phyloP scores from a whole-genome alignment of 2,329 filamentous ascomycete species.

The Lojkania enalia region DNA sequence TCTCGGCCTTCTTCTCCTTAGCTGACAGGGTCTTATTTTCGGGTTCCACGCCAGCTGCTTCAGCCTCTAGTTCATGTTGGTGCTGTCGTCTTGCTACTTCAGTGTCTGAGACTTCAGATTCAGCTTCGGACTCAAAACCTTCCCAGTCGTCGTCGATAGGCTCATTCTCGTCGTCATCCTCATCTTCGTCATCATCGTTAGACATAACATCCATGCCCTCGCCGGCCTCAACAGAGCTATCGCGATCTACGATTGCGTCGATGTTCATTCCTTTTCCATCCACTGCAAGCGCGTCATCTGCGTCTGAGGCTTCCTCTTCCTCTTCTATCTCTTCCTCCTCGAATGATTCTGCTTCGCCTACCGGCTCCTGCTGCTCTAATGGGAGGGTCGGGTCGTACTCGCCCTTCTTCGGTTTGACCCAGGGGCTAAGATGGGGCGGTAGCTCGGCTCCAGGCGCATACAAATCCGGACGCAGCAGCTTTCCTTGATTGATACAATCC shows the following conservation, averaged over 20 bases:
- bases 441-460: constrained; percentile 89
- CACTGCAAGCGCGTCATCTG: constrained; percentile 49
- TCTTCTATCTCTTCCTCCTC: constrained; percentile 56
- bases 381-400: constrained; percentile 89
- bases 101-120: constrained; percentile 56
- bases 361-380: constrained; percentile 84
- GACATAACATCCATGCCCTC: constrained; percentile 55
- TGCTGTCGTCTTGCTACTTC: constrained; percentile 68
- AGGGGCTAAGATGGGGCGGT: constrained; percentile 93
- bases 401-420: constrained; percentile 83
- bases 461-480: constrained; percentile 80
- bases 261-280: constrained; percentile 28
- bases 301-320: constrained; percentile 47
- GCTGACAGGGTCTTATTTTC: constrained; percentile 40
- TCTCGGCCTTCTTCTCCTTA: constrained; percentile 67
- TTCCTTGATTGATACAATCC: constrained; percentile 93
- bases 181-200: constrained; percentile 51
- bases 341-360: constrained; percentile 77
- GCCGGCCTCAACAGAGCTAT: constrained; percentile 51
- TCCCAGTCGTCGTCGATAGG: constrained; percentile 52
- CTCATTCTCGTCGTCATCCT: constrained; percentile 52
- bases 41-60: constrained; percentile 72
- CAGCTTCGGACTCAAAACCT: constrained; percentile 55
- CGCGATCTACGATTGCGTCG: constrained; percentile 40
- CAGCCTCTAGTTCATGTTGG: constrained; percentile 90